A percentile compares a stretch with the other conserved stretches of the same genome.
Conservation (phyloP, 2,329 filamentous ascomycete species). For the Hypoxylon sp. region DNA sequence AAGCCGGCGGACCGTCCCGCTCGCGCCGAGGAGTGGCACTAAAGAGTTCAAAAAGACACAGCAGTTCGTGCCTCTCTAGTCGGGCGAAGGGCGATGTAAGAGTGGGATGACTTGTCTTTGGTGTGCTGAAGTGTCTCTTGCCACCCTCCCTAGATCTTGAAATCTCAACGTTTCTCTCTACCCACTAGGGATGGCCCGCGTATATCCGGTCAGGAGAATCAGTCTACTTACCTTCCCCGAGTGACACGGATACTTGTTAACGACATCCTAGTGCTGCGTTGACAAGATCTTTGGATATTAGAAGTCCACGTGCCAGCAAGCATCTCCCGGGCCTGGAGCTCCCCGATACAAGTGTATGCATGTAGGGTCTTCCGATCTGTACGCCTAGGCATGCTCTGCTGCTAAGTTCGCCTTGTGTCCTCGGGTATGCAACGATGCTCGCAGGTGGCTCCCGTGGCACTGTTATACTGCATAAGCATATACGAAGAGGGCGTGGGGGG, state of each 20-base stretch:
- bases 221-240: not conserved
- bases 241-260: not conserved
- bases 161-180: not conserved
- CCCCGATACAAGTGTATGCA: constrained; percentile 24
- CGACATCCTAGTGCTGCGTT: constrained; percentile 1
- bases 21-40: not conserved
- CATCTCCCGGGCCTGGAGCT: constrained; percentile 10
- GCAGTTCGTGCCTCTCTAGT: constrained; percentile 1
- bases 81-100: not conserved
- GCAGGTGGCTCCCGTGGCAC: constrained; percentile 19
- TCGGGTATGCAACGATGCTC: constrained; percentile 18
- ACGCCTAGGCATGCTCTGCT: constrained; percentile 6
- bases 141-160: constrained; percentile 3
- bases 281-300: constrained; percentile 19
- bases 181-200: constrained; percentile 13
- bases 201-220: constrained; percentile 17
- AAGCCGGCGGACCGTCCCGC: not conserved
- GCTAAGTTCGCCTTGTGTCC: constrained; percentile 9
- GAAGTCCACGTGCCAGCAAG: constrained; percentile 24
- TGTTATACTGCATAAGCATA: constrained; percentile 37
- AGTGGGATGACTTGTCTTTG: not conserved
- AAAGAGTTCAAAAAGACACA: not conserved
- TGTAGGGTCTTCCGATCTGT: constrained; percentile 35
- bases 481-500: not conserved
- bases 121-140: constrained; percentile 8